Conservation (phyloP, 495 filamentous ascomycete species). For the Astrothelium macrocarpum region DNA sequence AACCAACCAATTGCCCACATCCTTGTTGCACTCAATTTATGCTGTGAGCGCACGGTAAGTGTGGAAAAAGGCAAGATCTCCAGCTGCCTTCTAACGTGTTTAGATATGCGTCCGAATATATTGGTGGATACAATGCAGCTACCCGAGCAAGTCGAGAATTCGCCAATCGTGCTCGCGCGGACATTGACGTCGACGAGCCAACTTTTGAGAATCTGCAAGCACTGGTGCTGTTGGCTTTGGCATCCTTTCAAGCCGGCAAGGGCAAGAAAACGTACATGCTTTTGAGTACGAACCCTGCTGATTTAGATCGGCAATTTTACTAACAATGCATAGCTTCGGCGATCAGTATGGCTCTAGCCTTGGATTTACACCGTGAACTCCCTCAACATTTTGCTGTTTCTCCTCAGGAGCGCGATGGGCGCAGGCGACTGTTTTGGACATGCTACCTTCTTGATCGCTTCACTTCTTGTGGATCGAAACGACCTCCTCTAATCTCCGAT, state of each 20-base stretch:
- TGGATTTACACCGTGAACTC: slow-evolving; percentile 64
- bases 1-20: slow-evolving; percentile 52
- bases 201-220: slow-evolving; percentile 66
- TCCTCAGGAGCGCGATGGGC: slow-evolving; percentile 57
- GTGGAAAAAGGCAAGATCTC: background rate
- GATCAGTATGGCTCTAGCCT: slow-evolving; percentile 68
- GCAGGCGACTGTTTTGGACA: slow-evolving; percentile 71
- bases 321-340: slow-evolving; percentile 49
- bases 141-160: slow-evolving; percentile 54
- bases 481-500: slow-evolving; percentile 66
- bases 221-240: slow-evolving; percentile 63
- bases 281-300: slow-evolving; percentile 44
- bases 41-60: slow-evolving; percentile 60
- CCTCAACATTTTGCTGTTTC: slow-evolving; percentile 47
- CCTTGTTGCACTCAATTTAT: slow-evolving; percentile 60
- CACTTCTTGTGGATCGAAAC: slow-evolving; percentile 63
- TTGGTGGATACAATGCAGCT: slow-evolving; percentile 48
- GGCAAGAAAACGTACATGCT: slow-evolving; percentile 83
- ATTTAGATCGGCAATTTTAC: slow-evolving; percentile 13
- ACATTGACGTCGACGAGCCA: slow-evolving; percentile 69
- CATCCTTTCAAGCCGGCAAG: slow-evolving; percentile 65
- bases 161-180: slow-evolving; percentile 52
- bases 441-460: slow-evolving; percentile 78
- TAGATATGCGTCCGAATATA: slow-evolving; percentile 55
- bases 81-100: slow-evolving; percentile 12